phyloP scores from a whole-genome alignment of 164 flowering plant species.

The Berberis thunbergii region DNA sequence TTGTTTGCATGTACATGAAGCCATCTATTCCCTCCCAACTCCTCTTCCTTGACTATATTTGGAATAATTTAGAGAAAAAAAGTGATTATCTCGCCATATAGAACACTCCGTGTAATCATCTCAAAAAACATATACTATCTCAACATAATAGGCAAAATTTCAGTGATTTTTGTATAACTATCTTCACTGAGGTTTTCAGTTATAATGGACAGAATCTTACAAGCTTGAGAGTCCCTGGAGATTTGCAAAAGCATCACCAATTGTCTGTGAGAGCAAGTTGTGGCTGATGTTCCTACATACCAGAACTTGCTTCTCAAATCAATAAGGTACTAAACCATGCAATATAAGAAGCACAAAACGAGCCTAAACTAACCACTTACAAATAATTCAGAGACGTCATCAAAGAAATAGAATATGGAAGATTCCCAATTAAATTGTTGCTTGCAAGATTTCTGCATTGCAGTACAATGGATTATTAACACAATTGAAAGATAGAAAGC shows the following conservation, averaged over 20 bases:
- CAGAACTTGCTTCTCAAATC: constrained; percentile 2
- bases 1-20: no score
- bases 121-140: no score
- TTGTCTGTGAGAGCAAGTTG: constrained; percentile 47
- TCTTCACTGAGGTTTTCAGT: neutral
- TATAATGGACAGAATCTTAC: constrained; percentile 37
- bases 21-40: no score
- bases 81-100: no score
- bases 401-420: constrained; percentile 71
- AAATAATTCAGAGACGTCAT: constrained; percentile 60
- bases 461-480: constrained; percentile 6
- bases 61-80: no score
- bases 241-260: constrained; percentile 60
- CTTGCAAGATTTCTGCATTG: constrained; percentile 71
- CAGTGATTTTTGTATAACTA: no score
- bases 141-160: no score
- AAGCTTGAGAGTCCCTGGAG: constrained; percentile 37
- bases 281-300: constrained; percentile 65
- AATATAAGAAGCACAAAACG: constrained; percentile 6
- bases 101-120: no score
- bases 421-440: constrained; percentile 71
- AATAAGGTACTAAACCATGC: neutral
- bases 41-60: no score
- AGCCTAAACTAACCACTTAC: constrained; percentile 34
- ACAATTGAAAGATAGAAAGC: constrained; percentile 5